phyloP scores from a whole-genome alignment of 768 basidiomycete genomes.

The Ramaria rubella region DNA sequence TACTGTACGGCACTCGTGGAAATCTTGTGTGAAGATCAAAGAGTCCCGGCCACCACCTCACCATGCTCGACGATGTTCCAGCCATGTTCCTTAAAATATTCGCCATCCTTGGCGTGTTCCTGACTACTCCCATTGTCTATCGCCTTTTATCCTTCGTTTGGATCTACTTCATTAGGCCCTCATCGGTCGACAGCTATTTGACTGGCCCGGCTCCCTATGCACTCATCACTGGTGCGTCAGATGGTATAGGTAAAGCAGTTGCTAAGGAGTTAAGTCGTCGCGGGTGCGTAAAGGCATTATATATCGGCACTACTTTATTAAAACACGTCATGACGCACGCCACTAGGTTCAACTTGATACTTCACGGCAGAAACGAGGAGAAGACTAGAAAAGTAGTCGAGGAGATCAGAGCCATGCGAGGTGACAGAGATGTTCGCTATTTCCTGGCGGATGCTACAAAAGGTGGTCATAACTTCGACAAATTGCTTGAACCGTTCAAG shows the following conservation, averaged over 20 bases:
- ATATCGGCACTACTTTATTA: neutral
- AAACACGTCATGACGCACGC: neutral
- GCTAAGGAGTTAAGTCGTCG: constrained; percentile 10
- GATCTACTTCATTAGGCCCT: constrained; percentile 4
- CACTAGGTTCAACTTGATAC: constrained; percentile 10
- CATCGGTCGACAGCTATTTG: neutral
- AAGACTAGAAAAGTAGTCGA: constrained; percentile 5
- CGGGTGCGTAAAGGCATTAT: neutral
- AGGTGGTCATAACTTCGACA: constrained; percentile 1
- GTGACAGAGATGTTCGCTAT: neutral
- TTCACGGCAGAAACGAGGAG: constrained; percentile 12
- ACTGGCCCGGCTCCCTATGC: constrained; percentile 10
- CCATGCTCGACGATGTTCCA: neutral
- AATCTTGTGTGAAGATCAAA: too few species aligned
- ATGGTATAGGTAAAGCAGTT: constrained; percentile 13
- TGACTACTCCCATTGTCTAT: neutral
- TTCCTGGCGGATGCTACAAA: constrained; percentile 7
- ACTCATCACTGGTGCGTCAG: constrained; percentile 9
- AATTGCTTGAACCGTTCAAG: neutral
- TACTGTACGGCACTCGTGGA: too few species aligned
- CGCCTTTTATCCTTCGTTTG: constrained; percentile 2
- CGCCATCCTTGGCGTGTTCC: neutral
- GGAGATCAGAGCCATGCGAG: constrained; percentile 5
- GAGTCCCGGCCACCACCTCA: neutral
- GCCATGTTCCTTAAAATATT: neutral